These are phyloP conservation scores for Salix purpurea DNA, from an alignment of 345 rosid species.

Conservation along the genomic window DNA sequence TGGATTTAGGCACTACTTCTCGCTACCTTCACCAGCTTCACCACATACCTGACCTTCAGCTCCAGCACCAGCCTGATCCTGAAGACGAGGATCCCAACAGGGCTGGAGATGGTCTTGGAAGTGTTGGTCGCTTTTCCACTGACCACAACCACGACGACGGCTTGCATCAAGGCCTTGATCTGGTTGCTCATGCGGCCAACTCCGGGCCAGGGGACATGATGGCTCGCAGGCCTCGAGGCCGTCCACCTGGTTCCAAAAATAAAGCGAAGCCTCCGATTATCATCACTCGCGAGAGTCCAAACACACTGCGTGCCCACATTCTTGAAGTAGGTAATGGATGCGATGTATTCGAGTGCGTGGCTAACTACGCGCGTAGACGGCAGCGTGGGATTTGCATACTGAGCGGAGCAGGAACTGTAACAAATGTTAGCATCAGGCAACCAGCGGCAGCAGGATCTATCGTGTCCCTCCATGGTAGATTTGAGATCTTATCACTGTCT, in stretches of 20 bases:
- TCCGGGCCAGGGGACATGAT: constrained; percentile 34
- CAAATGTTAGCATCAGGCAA: constrained; percentile 85
- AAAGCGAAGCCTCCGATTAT: constrained; percentile 87
- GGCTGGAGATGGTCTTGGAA: constrained; percentile 26
- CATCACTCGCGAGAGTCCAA: constrained; percentile 93
- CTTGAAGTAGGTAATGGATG: constrained; percentile 85
- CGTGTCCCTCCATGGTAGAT: constrained; percentile 78
- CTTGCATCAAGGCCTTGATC: constrained; percentile 50
- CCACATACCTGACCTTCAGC: constrained; percentile 54
- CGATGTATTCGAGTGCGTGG: constrained; percentile 84
- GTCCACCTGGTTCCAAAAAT: constrained; percentile 93
- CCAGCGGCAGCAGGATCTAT: constrained; percentile 80
- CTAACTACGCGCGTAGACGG: constrained; percentile 80
- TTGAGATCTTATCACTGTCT: constrained; percentile 82
- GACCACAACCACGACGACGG: constrained; percentile 28
- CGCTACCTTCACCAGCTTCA: constrained; percentile 48
- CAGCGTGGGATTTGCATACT: constrained; percentile 90
- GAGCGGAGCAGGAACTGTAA: constrained; percentile 82
- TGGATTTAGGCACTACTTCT: constrained; percentile 59
- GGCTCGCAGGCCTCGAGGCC: constrained; percentile 75
- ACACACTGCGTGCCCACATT: constrained; percentile 95
- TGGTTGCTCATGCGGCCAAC: constrained; percentile 28
- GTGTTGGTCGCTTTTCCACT: constrained; percentile 34
- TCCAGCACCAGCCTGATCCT: constrained; percentile 46
- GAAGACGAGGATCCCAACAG: constrained; percentile 36